A percentile compares a stretch with the other conserved stretches of the same genome.
phyloP scores from a whole-genome alignment of 2,329 filamentous ascomycete genomes.

The Xylaria sp. region DNA sequence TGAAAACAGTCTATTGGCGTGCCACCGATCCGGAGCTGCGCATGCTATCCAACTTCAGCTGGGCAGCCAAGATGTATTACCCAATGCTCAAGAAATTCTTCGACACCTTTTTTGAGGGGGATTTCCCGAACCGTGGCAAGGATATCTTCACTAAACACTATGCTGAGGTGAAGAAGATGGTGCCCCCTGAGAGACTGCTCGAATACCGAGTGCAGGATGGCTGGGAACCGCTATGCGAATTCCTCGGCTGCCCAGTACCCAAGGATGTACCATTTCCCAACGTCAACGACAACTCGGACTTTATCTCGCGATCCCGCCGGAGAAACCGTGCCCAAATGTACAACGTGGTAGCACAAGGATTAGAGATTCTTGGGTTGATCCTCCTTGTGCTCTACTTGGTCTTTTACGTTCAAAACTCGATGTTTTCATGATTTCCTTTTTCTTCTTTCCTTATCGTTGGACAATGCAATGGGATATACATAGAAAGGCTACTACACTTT shows the following conservation, averaged over 20 bases:
- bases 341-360: constrained; percentile 51
- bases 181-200: constrained; percentile 48
- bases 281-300: constrained; percentile 60
- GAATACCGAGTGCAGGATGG: constrained; percentile 50
- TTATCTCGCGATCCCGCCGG: constrained; percentile 56
- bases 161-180: constrained; percentile 45
- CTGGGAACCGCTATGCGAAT: constrained; percentile 52
- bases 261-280: constrained; percentile 54
- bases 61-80: constrained; percentile 74
- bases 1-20: constrained; percentile 75
- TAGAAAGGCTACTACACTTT: constrained; percentile 3
- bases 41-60: constrained; percentile 66
- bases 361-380: constrained; percentile 42
- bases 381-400: constrained; percentile 48
- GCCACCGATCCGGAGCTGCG: constrained; percentile 70
- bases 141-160: constrained; percentile 62
- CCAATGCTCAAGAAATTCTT: constrained; percentile 77
- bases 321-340: constrained; percentile 60
- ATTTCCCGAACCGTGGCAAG: constrained; percentile 73
- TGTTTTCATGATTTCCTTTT: constrained; percentile 30
- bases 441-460: neutral
- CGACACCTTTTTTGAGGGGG: constrained; percentile 73
- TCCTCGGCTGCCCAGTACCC: constrained; percentile 50
- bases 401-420: constrained; percentile 42
- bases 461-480: neutral